Conservation (phyloP, 495 filamentous ascomycete species). For the Lophiostoma macrostomum region DNA sequence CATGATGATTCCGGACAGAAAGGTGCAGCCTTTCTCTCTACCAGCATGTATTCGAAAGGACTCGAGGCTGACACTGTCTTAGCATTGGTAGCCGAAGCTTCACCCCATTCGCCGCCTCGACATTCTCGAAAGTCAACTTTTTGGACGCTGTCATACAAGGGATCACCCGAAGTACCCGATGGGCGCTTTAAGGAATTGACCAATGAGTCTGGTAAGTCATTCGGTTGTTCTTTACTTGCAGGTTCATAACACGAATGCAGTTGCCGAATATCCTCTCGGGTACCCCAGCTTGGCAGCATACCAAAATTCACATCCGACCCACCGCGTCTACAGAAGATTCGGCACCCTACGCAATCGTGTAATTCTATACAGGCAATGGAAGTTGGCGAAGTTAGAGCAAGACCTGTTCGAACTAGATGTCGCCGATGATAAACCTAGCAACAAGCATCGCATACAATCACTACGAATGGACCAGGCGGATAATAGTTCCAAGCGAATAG, state of each 20-base stretch:
- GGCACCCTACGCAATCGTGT: constrained; percentile 18
- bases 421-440: constrained; percentile 1
- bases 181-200: too few relatives aligned
- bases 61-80: too few relatives aligned
- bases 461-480: neutral
- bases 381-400: constrained; percentile 16
- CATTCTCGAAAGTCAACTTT: too few relatives aligned
- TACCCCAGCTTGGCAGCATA: constrained; percentile 7
- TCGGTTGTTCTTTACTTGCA: neutral
- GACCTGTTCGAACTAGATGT: constrained; percentile 9
- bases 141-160: too few relatives aligned
- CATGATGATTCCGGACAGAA: too few relatives aligned
- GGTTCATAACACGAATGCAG: neutral
- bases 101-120: too few relatives aligned
- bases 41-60: too few relatives aligned
- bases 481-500: neutral
- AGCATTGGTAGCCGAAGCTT: too few relatives aligned
- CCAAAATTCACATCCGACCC: neutral
- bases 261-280: neutral
- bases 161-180: neutral
- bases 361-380: constrained; percentile 13
- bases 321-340: constrained; percentile 4
- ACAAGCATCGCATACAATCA: neutral
- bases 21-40: too few relatives aligned
- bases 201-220: too few relatives aligned